Conservation (phyloP, 2,329 filamentous ascomycete genomes). For the Nemania diffusa region DNA sequence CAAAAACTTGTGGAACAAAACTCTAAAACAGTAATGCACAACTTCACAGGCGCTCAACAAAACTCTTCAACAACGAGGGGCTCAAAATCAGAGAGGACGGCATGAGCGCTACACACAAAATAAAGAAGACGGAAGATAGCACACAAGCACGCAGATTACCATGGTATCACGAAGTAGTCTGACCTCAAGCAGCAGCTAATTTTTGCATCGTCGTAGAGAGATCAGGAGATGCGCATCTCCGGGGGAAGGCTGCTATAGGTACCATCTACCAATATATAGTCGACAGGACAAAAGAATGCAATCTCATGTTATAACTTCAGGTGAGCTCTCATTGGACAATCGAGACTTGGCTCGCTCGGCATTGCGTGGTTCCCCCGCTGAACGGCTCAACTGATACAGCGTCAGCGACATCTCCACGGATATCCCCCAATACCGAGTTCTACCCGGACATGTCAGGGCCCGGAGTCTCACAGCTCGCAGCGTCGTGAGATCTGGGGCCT, state of each 20-base stretch:
- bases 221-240: constrained; percentile 45
- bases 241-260: constrained; percentile 24
- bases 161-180: constrained; percentile 19
- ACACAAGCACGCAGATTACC: constrained; percentile 16
- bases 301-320: constrained; percentile 1
- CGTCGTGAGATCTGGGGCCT: constrained; percentile 13
- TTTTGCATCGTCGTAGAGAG: constrained; percentile 24
- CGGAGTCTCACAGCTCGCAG: background rate
- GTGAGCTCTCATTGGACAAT: constrained; percentile 15
- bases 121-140: background rate
- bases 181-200: constrained; percentile 4
- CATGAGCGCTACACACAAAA: constrained; percentile 8
- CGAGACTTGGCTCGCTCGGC: background rate
- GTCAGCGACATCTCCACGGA: constrained; percentile 33
- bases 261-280: constrained; percentile 37
- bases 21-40: background rate
- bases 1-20: background rate
- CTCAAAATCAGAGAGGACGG: background rate
- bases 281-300: background rate
- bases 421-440: constrained; percentile 24
- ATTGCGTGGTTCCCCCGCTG: background rate
- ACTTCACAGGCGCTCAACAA: background rate
- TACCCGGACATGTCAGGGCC: background rate
- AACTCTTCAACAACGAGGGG: background rate
- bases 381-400: constrained; percentile 4